Base-by-base conservation (phyloP, 805 yeast species). In the Schizosaccharomyces lindneri region DNA sequence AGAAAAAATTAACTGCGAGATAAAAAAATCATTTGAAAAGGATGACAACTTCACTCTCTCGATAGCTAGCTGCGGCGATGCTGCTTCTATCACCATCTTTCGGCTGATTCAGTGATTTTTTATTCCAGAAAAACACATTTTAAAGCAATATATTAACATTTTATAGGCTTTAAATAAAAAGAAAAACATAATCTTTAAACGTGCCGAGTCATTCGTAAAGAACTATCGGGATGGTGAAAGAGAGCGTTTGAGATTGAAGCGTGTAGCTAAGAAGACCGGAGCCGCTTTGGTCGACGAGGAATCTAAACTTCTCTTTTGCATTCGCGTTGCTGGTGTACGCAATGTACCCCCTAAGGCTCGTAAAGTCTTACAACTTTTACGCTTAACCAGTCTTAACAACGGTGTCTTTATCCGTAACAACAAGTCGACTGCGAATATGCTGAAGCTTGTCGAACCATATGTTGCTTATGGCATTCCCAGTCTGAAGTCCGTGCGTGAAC, bases 131-230 rank as follows among this genome's bases (percentile, higher is more conserved):
- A 24, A 36, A 15, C 24, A 69, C 69, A 5, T 19, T 7, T 7
- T 2, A 55, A 11, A 9, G 4, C 57, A 29, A 51, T 6, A 19
- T 51, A 24, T 51, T 63, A 63, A 61, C 61, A 43, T 59, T 55
- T 32, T 62, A 62, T 64, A 75, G 78, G 73, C 75, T 64, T 70
- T 72, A 73, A 73, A 74, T 69, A 77, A 73, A 68, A 75, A 75
- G 74, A 74, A 67, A 59, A 76, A 82, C 72, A 82, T 81, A 70
- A 80, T 83, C 76, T 82, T 81, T 75, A 85, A 85, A 76, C 85
- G 95, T 83, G 86, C 90, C 73, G 94, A 90, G 78, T 86, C 87
- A 77, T 87, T 87, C 85, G 82, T 83, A 74, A 77, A 83, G 78
- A 95, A 87, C 79, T 87, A 87, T 84, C 79, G 78, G 70, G 85